Evolutionary conservation across 129 eudicot genomes (phyloP), one percentile per base, ranked within the genome.

Genomic region (Chrysanthemum lavandulifolium): DNA sequence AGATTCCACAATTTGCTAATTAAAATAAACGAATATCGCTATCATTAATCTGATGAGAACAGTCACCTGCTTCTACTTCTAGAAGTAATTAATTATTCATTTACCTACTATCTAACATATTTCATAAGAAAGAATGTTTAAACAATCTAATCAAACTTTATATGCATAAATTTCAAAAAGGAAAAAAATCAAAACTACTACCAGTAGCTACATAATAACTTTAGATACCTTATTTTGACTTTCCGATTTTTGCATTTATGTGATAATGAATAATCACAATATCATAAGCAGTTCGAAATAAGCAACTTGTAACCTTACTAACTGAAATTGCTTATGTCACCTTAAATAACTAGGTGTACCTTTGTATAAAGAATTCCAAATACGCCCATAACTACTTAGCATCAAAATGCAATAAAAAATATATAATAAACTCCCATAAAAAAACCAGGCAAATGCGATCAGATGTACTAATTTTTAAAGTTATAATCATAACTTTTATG

Each of bases 81-180:
- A 15, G 1, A 36, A 16, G 14, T 68, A 25, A 1, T 49, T 51
- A 68, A 27, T 12, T 23, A 1, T 51, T 51, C 13, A 68, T 12
- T 3, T 16, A 49, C 69, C 10, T 0, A 18, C 57, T 16, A 43
- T 18, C 71, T 21, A 5, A 21, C 48, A 49, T 50, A 7, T 50
- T 49, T 23, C 27, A 40, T 40, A 65, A 3, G n/a, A 16, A 15
- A 65, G 49, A 18, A 72, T 69, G 25, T 18, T 16, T 56, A 70
- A 70, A 33, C 18, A 55, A 70, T 29, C 75, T 9, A 64, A 47
- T 72, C 21, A 13, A 23, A 72, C 68, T 59, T n/a, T 27, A 59
- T 12, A 40, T 21, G 27, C 43, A 45, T 13, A 19, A 58, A 9
- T 3, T 57, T 45, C 56, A 21, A 58, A 71, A 54, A 19, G 65